phyloP scores from a whole-genome alignment of 352 stramenopile genomes.

The Phytophthora sojae region DNA sequence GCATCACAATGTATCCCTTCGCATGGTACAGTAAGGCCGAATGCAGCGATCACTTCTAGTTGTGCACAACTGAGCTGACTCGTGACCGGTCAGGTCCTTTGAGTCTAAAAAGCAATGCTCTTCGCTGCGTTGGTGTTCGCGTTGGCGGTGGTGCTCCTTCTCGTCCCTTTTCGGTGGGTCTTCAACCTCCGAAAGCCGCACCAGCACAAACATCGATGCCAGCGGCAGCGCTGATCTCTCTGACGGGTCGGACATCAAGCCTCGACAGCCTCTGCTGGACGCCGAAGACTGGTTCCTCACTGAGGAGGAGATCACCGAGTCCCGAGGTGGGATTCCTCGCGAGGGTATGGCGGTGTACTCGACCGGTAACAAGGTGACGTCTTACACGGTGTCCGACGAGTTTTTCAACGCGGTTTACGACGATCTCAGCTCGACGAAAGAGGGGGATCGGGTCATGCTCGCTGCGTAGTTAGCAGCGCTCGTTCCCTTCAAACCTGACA shows the following conservation, averaged over 20 bases:
- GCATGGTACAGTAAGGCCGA: not conserved
- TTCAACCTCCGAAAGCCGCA: conserved; percentile 1
- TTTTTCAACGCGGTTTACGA: conserved; percentile 58
- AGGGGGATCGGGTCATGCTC: conserved; percentile 39
- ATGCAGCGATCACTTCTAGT: not conserved
- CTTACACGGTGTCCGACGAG: conserved; percentile 49
- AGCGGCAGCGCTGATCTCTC: conserved; percentile 17
- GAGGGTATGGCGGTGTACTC: conserved; percentile 42
- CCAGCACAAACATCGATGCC: not conserved
- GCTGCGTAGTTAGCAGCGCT: conserved; percentile 56
- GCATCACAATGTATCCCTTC: not conserved
- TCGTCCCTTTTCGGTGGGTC: conserved; percentile 6
- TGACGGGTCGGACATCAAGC: conserved; percentile 23
- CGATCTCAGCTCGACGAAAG: conserved; percentile 41
- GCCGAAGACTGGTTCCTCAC: conserved; percentile 63
- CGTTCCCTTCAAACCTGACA: conserved; percentile 45
- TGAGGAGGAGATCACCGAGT: conserved; percentile 50
- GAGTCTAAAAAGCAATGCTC: too few relatives aligned
- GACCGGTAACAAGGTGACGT: conserved; percentile 48
- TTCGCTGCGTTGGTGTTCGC: conserved; percentile 9
- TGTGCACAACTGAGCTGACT: not conserved
- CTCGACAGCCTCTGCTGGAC: conserved; percentile 49
- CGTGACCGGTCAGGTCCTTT: too few relatives aligned
- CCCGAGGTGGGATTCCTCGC: conserved; percentile 51
- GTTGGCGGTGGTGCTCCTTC: conserved; percentile 10